Base-by-base conservation (phyloP, 352 stramenopile genomes). In the Globisporangium carolinianum region DNA sequence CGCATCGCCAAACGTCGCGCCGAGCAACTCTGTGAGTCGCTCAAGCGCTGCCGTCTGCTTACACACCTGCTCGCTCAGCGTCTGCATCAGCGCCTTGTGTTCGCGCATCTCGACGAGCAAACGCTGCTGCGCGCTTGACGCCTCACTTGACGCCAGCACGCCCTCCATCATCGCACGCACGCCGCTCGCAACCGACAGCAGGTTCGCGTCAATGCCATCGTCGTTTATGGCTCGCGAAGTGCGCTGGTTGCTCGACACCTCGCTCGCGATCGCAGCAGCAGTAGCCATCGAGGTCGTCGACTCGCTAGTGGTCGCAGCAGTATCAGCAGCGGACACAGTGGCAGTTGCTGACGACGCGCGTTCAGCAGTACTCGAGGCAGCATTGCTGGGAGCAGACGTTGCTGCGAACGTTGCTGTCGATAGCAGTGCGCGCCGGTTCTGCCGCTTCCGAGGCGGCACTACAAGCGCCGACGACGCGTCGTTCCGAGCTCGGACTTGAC, bases 1-100 rank as follows among this genome's bases (percentile, higher is more conserved):
- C 42, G 42, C 42, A 15, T 47, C 42, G 51, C 51, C 14, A 37
- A 56, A 47, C 15, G 48, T 58, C 32, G 43, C 42, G 4, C 18
- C 14, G 10, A 58, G 35, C 3, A 58, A 24, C 3, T 51, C 43
- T 6, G 49, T 58, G 5, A 58, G 53, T 46, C 41, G 18, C 5
- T 58, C 49, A 24, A 58, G 43, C 39, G 41, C 49, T 24, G 14
- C 37, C 7, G 53, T 58, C 35, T 58, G 53, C 15, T 58, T 51
- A 42, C 24, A 41, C 43, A 58, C 43, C 35, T 58, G 41, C 3
- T 39, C 32, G 32, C 42, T 43, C 6, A 51, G 49, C 35, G 18
- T 14, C 53, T 58, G 48, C 53, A 58, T 58, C 32, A 51, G 14
- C 53, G 42, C 42, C 11, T 51, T 58, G 42, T 58, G 53, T 18